Evolutionary conservation across 1,139 yeast genomes (phyloP), one percentile per base, ranked within the genome.

Genomic region (Candida sanyaensis): DNA sequence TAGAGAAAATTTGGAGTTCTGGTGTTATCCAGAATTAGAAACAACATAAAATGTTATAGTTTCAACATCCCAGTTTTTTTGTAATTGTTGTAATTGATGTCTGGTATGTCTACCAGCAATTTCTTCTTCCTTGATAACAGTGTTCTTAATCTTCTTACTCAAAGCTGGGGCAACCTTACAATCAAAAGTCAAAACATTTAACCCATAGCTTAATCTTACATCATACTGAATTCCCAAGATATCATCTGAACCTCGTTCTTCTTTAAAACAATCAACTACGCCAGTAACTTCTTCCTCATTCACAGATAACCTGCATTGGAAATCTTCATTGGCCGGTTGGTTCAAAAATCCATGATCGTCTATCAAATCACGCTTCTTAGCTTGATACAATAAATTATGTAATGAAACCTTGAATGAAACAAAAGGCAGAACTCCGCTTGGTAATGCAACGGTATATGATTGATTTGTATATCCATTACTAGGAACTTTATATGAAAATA

Each of bases 31-130:
- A 45, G 59, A 57, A 45, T 56, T 65, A 45, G 65, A 63, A 12
- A 65, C 56, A 34, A 68, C 55, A 45, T 55, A 75, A 46, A 76
- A 66, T 3, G 69, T 71, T 49, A 72, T 57, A 51, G 66, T 71
- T 57, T 77, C 81, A 24, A 69, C 76, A 50, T 75, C 80, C 80
- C 80, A 75, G 6, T 73, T 62, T 71, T 73, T 69, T 52, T 75
- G 75, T 61, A 73, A 55, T 55, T 75, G 80, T 55, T 75, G 80
- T 37, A 73, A 61, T 55, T 75, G 80, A 50, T 75, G 79, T 56
- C 80, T 68, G 1, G 80, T 75, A 51, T 74, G 78, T 54, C 80
- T 69, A 2, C 78, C 78, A 1, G 59, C 53, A 34, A 63, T 63
- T 46, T 69, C 73, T 32, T 52, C 65, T 32, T 55, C 56, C 10